Evolutionary conservation across 192 early-diverging fungal species (phyloP).

Genomic region (Dispira parvispora): DNA sequence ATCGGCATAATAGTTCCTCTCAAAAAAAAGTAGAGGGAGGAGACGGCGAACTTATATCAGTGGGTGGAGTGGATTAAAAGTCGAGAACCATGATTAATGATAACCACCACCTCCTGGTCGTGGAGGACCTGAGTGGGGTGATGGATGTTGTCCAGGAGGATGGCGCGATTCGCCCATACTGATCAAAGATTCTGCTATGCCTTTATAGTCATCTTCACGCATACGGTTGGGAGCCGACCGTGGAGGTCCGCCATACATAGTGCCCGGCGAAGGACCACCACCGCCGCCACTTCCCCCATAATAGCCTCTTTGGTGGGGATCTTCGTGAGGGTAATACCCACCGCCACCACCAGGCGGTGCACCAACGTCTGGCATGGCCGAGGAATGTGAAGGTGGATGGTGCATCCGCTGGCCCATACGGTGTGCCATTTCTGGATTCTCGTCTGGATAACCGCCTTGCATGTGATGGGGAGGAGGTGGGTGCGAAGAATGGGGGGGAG

Average conservation of each 20-base stretch:
- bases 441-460: conserved; percentile 4
- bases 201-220: background rate
- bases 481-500: background rate
- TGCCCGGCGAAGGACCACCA: background rate
- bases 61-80: no score
- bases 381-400: background rate
- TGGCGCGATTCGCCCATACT: conserved; percentile 3
- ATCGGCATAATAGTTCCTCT: no score
- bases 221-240: background rate
- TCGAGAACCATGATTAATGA: no score
- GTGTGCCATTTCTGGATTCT: conserved; percentile 7
- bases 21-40: no score
- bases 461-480: background rate
- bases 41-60: no score
- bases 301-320: background rate
- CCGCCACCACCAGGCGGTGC: background rate
- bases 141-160: background rate
- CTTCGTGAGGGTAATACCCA: background rate
- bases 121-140: background rate
- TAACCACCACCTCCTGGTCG: no score
- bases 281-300: background rate
- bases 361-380: background rate
- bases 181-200: conserved; percentile 2
- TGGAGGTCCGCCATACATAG: background rate
- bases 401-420: background rate